Evolutionary conservation across 306 rosid species (phyloP).

Genomic region (Crataegus laevigata): DNA sequence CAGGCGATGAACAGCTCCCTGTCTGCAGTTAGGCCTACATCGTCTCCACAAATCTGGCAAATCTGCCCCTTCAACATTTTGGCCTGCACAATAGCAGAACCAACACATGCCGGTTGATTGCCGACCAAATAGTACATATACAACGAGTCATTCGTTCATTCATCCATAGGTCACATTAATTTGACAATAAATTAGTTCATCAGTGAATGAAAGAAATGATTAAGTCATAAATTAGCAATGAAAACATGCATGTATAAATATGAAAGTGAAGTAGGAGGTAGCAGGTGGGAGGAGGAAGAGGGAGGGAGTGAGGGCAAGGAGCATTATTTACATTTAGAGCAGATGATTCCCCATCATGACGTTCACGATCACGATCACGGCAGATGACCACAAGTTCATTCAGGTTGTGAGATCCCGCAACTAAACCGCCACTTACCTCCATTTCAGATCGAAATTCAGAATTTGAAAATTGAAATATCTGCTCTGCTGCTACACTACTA

Average conservation of each 20-base stretch:
- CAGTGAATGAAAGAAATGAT: too few species aligned
- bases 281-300: neutral
- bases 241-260: neutral
- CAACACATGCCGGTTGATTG: neutral
- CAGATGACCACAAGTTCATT: slow-evolving; percentile 55
- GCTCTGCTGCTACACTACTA: too few species aligned
- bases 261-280: neutral
- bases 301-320: too few species aligned
- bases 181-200: too few species aligned
- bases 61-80: slow-evolving; percentile 22
- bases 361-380: slow-evolving; percentile 38
- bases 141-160: neutral
- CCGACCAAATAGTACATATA: too few species aligned
- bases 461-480: neutral
- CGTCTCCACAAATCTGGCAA: slow-evolving; percentile 63
- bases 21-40: slow-evolving; percentile 32
- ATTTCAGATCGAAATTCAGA: slow-evolving; percentile 2
- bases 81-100: slow-evolving; percentile 16
- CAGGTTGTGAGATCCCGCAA: slow-evolving; percentile 61
- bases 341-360: too few species aligned
- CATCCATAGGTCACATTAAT: too few species aligned
- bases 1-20: slow-evolving; percentile 65
- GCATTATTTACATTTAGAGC: too few species aligned
- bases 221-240: neutral
- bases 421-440: slow-evolving; percentile 45